Percentiles rank a stretch among this genome's conserved stretches.
These are phyloP conservation scores for Lactarius quietus DNA, from an alignment of 768 basidiomycete genomes.

Conservation along the genomic window DNA sequence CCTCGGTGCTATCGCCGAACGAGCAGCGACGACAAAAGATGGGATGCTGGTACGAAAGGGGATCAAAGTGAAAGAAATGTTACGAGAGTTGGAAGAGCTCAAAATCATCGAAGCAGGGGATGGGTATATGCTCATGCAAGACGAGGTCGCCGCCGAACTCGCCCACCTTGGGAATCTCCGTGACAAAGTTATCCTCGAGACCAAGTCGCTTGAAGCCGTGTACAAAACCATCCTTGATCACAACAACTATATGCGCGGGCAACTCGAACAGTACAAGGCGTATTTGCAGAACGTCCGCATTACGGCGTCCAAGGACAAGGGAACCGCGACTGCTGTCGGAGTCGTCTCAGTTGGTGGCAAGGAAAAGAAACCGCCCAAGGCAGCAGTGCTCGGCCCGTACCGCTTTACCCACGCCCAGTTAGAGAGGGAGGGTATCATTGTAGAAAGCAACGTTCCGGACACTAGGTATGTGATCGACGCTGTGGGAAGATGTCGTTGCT, in stretches of 20 bases:
- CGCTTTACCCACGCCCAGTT: conserved; percentile 97
- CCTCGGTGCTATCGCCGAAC: conserved; percentile 83
- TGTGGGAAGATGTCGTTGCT: conserved; percentile 13
- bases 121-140: conserved; percentile 92
- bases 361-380: conserved; percentile 89
- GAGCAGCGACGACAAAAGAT: conserved; percentile 96
- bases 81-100: conserved; percentile 90
- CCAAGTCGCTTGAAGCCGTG: conserved; percentile 88
- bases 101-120: conserved; percentile 80
- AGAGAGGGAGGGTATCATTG: conserved; percentile 99
- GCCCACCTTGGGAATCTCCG: conserved; percentile 93
- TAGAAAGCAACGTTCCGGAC: conserved; percentile 98
- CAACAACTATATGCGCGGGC: conserved; percentile 93
- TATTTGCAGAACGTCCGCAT: conserved; percentile 97
- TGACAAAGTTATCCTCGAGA: conserved; percentile 93
- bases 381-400: conserved; percentile 89
- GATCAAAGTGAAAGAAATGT: conserved; percentile 99
- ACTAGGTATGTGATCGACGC: conserved; percentile 62
- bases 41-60: conserved; percentile 92
- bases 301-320: conserved; percentile 86
- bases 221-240: conserved; percentile 99
- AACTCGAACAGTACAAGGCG: conserved; percentile 99
- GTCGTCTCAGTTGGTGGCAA: conserved; percentile 96
- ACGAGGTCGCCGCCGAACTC: conserved; percentile 94
- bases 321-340: conserved; percentile 82